These are phyloP conservation scores for Wickerhamomyces bisporus DNA, from an alignment of 805 yeast genomes.

Conservation along the genomic window DNA sequence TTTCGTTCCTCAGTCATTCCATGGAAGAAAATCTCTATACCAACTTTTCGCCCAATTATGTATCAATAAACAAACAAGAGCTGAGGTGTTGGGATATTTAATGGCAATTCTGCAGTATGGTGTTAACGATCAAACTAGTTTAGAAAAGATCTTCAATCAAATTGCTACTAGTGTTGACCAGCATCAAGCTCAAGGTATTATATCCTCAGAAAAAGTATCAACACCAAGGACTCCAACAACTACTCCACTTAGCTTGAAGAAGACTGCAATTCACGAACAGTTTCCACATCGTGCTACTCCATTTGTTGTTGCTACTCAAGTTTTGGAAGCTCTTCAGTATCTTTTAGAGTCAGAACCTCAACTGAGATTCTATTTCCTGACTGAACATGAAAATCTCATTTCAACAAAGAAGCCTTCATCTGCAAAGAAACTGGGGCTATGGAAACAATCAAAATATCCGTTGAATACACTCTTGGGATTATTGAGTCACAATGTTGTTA, in stretches of 20 bases:
- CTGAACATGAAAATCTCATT: constrained; percentile 59
- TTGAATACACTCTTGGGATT: constrained; percentile 62
- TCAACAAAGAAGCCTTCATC: constrained; percentile 30
- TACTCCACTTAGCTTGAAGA: constrained; percentile 35
- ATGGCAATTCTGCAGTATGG: constrained; percentile 74
- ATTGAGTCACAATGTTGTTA: constrained; percentile 57
- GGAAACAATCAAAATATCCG: constrained; percentile 55
- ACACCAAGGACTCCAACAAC: constrained; percentile 19
- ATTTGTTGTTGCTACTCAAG: constrained; percentile 66
- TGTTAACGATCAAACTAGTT: constrained; percentile 48
- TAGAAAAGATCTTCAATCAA: constrained; percentile 58
- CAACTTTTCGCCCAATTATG: constrained; percentile 64
- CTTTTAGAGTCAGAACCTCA: constrained; percentile 63
- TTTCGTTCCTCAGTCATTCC: constrained; percentile 65
- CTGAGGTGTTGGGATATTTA: constrained; percentile 65
- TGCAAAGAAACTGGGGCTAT: constrained; percentile 29
- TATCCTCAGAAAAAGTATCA: background rate
- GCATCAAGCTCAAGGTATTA: constrained; percentile 3
- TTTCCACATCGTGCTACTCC: constrained; percentile 63
- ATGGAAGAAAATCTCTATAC: constrained; percentile 57
- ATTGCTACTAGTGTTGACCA: constrained; percentile 37
- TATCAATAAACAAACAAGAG: constrained; percentile 70
- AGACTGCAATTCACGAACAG: constrained; percentile 40
- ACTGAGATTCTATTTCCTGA: constrained; percentile 67
- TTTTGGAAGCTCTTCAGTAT: constrained; percentile 68